Conservation (phyloP, 192 early-diverging fungal species). For the Backusella sp. region DNA sequence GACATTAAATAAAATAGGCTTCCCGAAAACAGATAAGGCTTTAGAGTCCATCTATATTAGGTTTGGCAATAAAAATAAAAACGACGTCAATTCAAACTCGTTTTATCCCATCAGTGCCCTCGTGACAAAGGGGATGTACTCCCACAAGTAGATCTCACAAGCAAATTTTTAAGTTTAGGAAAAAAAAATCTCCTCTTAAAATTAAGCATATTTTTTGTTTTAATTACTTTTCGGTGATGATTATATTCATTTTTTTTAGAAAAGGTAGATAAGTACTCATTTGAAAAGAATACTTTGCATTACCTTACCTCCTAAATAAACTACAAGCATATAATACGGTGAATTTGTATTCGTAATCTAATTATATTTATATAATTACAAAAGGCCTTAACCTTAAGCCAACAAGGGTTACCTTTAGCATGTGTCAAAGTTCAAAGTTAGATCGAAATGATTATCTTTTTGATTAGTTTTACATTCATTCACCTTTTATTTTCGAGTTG, state of each 20-base stretch:
- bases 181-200: conserved; percentile 1
- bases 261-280: neutral
- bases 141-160: conserved; percentile 2
- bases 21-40: conserved; percentile 10
- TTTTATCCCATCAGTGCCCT: neutral
- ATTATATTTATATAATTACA: neutral
- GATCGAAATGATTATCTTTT: neutral
- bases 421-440: neutral
- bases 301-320: neutral
- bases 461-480: neutral
- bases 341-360: neutral
- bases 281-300: neutral
- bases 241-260: neutral
- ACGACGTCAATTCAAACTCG: conserved; percentile 8
- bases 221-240: neutral
- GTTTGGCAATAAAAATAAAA: conserved; percentile 8
- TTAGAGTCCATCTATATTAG: neutral
- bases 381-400: neutral
- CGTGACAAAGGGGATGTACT: conserved; percentile 8
- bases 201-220: neutral
- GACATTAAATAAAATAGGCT: neutral
- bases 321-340: neutral
- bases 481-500: neutral
- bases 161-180: neutral
- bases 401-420: neutral